Conservation (phyloP, 2,329 filamentous ascomycete species). For the Pseudogymnoascus sp. region DNA sequence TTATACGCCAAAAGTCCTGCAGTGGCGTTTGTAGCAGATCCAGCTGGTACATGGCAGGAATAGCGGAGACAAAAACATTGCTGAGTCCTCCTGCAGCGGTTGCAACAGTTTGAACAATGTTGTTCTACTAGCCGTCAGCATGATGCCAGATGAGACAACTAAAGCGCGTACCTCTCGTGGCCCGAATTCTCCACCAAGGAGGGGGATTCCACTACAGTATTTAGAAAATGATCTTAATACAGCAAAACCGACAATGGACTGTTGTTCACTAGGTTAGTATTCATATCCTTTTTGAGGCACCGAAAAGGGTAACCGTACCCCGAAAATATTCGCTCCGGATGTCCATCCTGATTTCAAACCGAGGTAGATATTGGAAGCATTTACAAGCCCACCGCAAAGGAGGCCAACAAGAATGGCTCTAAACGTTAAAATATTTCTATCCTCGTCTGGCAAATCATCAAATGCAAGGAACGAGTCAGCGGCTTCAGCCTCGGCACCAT, state of each 20-base stretch:
- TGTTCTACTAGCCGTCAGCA: slow-evolving; percentile 38
- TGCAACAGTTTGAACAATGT: slow-evolving; percentile 38
- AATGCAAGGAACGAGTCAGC: neutral
- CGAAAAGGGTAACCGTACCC: neutral
- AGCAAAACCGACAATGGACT: slow-evolving; percentile 1
- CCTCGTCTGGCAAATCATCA: slow-evolving; percentile 4
- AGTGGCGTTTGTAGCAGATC: slow-evolving; percentile 24
- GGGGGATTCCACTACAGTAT: neutral
- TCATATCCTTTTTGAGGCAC: neutral
- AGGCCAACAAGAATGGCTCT: neutral
- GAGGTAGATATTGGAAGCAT: slow-evolving; percentile 3
- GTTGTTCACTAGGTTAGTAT: neutral
- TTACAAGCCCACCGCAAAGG: slow-evolving; percentile 1
- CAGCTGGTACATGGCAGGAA: slow-evolving; percentile 37
- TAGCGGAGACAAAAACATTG: slow-evolving; percentile 35
- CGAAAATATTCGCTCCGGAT: neutral
- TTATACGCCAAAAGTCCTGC: slow-evolving; percentile 14
- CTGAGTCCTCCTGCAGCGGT: slow-evolving; percentile 36
- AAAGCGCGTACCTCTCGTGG: neutral
- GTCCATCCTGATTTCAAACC: slow-evolving; percentile 3
- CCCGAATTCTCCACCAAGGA: neutral
- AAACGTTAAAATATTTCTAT: neutral
- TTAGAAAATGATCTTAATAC: slow-evolving; percentile 4
- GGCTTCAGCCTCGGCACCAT: neutral
- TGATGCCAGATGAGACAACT: slow-evolving; percentile 14